Base-by-base conservation (phyloP, 768 basidiomycete species). In the Hygrophoropsis aurantiaca region DNA sequence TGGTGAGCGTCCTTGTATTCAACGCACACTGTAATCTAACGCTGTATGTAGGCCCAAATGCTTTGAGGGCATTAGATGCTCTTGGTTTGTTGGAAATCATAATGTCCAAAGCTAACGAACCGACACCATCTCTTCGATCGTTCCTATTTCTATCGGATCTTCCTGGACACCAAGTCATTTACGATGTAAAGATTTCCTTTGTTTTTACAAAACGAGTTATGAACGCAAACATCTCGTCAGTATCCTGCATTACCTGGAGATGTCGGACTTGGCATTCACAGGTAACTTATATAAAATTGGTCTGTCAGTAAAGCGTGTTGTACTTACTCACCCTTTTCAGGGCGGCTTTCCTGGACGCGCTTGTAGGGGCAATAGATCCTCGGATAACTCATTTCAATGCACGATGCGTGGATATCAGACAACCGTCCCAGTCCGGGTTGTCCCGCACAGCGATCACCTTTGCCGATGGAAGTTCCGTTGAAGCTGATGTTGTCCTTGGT, bases 401-500 rank as follows among this genome's bases (percentile, higher is more conserved):
- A 53, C 75, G 77, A 10, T 78, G 76, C 54, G 62, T 56, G 10
- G 66, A 64, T 9, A 55, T 78, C n/a, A 56, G 62, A 18, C 47
- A 46, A 19, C 20, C 59, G 11, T 43, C 56, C 7, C 23, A 39
- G 16, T 60, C 64, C 8, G 64, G 60, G 4, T 59, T 56, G 3
- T 58, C 69, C 20, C 51, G 50, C 3, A 8, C 50, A 6, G 51
- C 65, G 7, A 57, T 82, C 4, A 64, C 69, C 20, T 84, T 82
- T 49, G 54, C 70, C 6, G 80, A 82, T 50, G 75, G 75, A 6
- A 74, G 72, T 11, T 67, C 61, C 0, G 62, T 74, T 46, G 69
- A 73, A 50, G 63, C 76, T 3, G 75, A 79, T 46, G 55, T 81
- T 4, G 67, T 81, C 5, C 64, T 82, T 32, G 78, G 76, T 21